A percentile compares a stretch with the other conserved stretches of the same genome.
Evolutionary conservation across 768 basidiomycete genomes (phyloP).

Genomic region (Mycena vulgaris): DNA sequence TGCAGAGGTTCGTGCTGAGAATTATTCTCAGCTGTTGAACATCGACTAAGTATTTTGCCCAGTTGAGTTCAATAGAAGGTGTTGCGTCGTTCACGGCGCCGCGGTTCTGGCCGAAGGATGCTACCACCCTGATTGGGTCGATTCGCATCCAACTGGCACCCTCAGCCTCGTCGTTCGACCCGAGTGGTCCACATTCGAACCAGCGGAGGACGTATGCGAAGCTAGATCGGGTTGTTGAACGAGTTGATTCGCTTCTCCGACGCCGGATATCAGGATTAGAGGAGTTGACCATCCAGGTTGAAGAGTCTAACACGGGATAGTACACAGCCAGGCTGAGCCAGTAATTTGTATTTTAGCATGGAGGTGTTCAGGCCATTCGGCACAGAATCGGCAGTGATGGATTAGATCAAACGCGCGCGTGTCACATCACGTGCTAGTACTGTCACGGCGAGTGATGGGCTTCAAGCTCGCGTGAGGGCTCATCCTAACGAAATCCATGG

Average conservation of each 20-base stretch:
- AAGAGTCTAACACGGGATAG: conserved; percentile 49
- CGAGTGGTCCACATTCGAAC: conserved; percentile 66
- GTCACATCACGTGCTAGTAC: neutral
- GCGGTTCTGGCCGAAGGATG: conserved; percentile 97
- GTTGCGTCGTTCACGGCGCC: conserved; percentile 85
- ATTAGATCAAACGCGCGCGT: neutral
- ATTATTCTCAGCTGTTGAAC: conserved; percentile 49
- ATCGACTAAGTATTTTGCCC: conserved; percentile 37
- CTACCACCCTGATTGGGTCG: conserved; percentile 87
- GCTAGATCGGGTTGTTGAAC: conserved; percentile 80
- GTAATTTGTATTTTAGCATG: conserved; percentile 36
- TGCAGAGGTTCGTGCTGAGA: conserved; percentile 68
- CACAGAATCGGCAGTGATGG: neutral
- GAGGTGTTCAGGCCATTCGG: no score
- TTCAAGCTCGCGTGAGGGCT: neutral
- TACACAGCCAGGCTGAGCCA: conserved; percentile 15
- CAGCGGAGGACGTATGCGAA: conserved; percentile 67
- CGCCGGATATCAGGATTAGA: conserved; percentile 85
- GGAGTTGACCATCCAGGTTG: conserved; percentile 93
- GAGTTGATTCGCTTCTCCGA: conserved; percentile 82
- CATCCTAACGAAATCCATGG: conserved; percentile 34
- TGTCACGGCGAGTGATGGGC: no score
- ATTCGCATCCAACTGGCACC: conserved; percentile 91
- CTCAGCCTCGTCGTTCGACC: conserved; percentile 70
- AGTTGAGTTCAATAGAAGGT: conserved; percentile 86